These are phyloP conservation scores for Gossypium trilobum DNA, from an alignment of 441 rosid species.

Conservation along the genomic window DNA sequence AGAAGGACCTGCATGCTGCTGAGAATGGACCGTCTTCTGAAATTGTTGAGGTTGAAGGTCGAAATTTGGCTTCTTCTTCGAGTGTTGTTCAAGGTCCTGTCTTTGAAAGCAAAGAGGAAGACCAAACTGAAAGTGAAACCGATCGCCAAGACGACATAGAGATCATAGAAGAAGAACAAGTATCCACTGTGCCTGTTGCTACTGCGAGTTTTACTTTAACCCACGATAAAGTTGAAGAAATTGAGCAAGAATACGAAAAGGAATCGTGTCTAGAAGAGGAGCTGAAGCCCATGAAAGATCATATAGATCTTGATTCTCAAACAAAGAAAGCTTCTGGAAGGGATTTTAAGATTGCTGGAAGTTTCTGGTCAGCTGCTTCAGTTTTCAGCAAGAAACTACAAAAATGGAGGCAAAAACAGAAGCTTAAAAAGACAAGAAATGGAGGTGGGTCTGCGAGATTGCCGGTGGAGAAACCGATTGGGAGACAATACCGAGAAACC, in stretches of 20 bases:
- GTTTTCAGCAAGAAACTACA: slow-evolving; percentile 91
- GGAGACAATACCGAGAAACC: slow-evolving; percentile 81
- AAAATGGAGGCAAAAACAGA: slow-evolving; percentile 93
- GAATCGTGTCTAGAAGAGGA: slow-evolving; percentile 40
- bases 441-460: slow-evolving; percentile 63
- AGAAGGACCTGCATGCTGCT: slow-evolving; percentile 1
- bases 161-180: slow-evolving; percentile 39
- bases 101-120: slow-evolving; percentile 54
- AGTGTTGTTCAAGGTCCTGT: slow-evolving; percentile 43
- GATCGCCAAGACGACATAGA: slow-evolving; percentile 33
- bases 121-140: slow-evolving; percentile 35
- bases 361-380: slow-evolving; percentile 97
- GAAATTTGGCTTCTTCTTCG: slow-evolving; percentile 36
- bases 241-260: slow-evolving; percentile 44
- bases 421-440: slow-evolving; percentile 61
- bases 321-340: slow-evolving; percentile 65
- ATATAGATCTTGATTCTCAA: slow-evolving; percentile 83
- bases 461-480: slow-evolving; percentile 91
- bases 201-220: slow-evolving; percentile 31
- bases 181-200: slow-evolving; percentile 32
- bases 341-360: slow-evolving; percentile 63
- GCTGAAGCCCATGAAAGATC: slow-evolving; percentile 74
- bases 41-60: slow-evolving; percentile 39
- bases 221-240: slow-evolving; percentile 40
- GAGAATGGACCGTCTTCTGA: slow-evolving; percentile 17